These are phyloP conservation scores for Curvularia hawaiiensis DNA, from an alignment of 2,329 filamentous ascomycete genomes.

Conservation along the genomic window DNA sequence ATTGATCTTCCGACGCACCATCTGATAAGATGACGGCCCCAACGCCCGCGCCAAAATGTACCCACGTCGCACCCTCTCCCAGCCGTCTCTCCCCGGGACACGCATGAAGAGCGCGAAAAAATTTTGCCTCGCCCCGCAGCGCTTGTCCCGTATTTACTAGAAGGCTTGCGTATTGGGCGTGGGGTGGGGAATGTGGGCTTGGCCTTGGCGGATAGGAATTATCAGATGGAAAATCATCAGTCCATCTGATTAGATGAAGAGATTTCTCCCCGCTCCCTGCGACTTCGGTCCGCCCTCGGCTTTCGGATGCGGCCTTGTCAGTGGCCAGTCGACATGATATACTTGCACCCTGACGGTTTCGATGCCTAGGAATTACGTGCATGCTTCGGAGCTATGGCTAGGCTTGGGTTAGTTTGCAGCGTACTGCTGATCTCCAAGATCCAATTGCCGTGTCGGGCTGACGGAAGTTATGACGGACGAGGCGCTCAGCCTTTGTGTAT, in stretches of 20 bases:
- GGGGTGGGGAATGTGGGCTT: conserved; percentile 13
- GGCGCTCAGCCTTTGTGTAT: conserved; percentile 18
- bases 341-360: conserved; percentile 1
- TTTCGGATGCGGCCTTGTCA: not conserved
- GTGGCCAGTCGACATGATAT: too few species aligned
- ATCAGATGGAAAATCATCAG: conserved; percentile 38
- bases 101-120: conserved; percentile 37
- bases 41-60: conserved; percentile 7
- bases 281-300: conserved; percentile 30
- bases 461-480: conserved; percentile 32
- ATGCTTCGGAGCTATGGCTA: conserved; percentile 31
- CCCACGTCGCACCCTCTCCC: not conserved
- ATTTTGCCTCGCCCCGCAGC: conserved; percentile 35
- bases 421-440: conserved; percentile 23
- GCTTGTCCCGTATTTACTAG: conserved; percentile 22
- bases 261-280: conserved; percentile 7
- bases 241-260: conserved; percentile 21
- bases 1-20: conserved; percentile 29
- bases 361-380: conserved; percentile 17
- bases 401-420: conserved; percentile 19
- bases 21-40: conserved; percentile 38
- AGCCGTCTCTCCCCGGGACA: conserved; percentile 1
- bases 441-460: conserved; percentile 14
- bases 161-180: conserved; percentile 21
- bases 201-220: conserved; percentile 10